These are phyloP conservation scores for Pleurotus sapidus DNA, from an alignment of 768 basidiomycete species.

Conservation along the genomic window DNA sequence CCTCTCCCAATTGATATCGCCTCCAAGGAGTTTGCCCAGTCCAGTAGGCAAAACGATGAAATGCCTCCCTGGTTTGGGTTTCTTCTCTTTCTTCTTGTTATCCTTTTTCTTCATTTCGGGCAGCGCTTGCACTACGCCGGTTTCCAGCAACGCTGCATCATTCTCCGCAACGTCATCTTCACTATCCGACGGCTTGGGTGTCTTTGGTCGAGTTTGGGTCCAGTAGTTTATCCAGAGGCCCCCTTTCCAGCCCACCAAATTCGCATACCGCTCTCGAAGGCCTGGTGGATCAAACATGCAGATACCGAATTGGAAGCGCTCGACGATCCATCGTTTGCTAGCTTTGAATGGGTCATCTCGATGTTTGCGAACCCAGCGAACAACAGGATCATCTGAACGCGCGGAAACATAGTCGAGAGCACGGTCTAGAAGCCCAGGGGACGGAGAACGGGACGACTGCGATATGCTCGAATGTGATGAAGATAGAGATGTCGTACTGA, in stretches of 20 bases:
- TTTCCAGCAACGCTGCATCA: conserved; percentile 16
- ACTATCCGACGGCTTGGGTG: conserved; percentile 6
- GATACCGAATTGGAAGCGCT: conserved; percentile 55
- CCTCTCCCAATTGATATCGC: conserved; percentile 47
- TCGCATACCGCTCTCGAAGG: conserved; percentile 45
- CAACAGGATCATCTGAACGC: conserved; percentile 40
- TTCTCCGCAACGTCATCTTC: conserved; percentile 12
- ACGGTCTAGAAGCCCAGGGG: conserved; percentile 28
- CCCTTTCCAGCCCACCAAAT: conserved; percentile 45
- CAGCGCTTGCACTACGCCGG: conserved; percentile 15
- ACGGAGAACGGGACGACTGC: conserved; percentile 15
- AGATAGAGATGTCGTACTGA: conserved; percentile 13
- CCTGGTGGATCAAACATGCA: conserved; percentile 57
- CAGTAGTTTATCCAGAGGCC: conserved; percentile 60
- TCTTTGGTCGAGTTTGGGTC: conserved; percentile 41
- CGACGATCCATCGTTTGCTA: conserved; percentile 48
- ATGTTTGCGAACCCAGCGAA: conserved; percentile 52
- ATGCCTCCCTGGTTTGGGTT: conserved; percentile 33
- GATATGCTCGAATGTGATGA: conserved; percentile 2
- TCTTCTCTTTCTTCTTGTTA: conserved; percentile 19
- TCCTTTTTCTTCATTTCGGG: conserved; percentile 13
- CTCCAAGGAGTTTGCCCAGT: conserved; percentile 35
- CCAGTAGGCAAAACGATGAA: conserved; percentile 53
- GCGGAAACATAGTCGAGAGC: conserved; percentile 35
- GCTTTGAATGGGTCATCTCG: conserved; percentile 46